Evolutionary conservation across 495 filamentous ascomycete genomes (phyloP).

Genomic region (Hypoxylon fuscum): DNA sequence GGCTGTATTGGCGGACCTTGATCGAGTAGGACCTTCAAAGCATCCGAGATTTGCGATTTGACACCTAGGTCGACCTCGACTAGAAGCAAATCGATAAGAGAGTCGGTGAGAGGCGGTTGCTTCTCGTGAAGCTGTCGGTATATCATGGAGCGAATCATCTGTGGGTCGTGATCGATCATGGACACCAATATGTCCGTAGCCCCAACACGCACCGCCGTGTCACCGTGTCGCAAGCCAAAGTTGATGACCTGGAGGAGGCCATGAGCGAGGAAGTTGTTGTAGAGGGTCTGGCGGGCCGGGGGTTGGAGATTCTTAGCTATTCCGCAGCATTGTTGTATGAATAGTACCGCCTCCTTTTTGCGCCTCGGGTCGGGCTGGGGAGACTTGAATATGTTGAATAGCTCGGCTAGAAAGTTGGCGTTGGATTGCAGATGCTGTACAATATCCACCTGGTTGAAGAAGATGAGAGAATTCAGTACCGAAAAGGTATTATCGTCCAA

Average conservation of each 20-base stretch:
- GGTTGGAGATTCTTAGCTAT: slow-evolving; percentile 95
- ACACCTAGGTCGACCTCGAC: slow-evolving; percentile 93
- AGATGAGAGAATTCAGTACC: slow-evolving; percentile 96
- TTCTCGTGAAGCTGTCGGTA: slow-evolving; percentile 90
- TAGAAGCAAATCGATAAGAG: slow-evolving; percentile 89
- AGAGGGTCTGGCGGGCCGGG: slow-evolving; percentile 78
- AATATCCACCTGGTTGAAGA: slow-evolving; percentile 99
- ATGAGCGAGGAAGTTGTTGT: slow-evolving; percentile 86
- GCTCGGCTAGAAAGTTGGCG: slow-evolving; percentile 76
- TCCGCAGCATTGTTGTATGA: slow-evolving; percentile 94
- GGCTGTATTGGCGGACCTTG: slow-evolving; percentile 68
- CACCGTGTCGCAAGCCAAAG: slow-evolving; percentile 84
- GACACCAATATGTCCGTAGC: slow-evolving; percentile 94
- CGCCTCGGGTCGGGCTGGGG: slow-evolving; percentile 69
- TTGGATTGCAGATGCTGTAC: slow-evolving; percentile 90
- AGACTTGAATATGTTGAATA: slow-evolving; percentile 87
- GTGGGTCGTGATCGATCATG: slow-evolving; percentile 93
- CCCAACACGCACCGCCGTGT: slow-evolving; percentile 86
- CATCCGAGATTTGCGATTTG: slow-evolving; percentile 95
- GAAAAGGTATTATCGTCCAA: slow-evolving; percentile 98
- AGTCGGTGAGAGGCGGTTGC: slow-evolving; percentile 87
- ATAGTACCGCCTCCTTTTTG: slow-evolving; percentile 93
- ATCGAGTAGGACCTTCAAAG: slow-evolving; percentile 92
- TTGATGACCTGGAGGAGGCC: slow-evolving; percentile 91
- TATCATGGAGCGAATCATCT: slow-evolving; percentile 91